A percentile compares a stretch with the other conserved stretches of the same genome.
Conservation (phyloP, 305 asterid genomes). For the Ajuga reptans region DNA sequence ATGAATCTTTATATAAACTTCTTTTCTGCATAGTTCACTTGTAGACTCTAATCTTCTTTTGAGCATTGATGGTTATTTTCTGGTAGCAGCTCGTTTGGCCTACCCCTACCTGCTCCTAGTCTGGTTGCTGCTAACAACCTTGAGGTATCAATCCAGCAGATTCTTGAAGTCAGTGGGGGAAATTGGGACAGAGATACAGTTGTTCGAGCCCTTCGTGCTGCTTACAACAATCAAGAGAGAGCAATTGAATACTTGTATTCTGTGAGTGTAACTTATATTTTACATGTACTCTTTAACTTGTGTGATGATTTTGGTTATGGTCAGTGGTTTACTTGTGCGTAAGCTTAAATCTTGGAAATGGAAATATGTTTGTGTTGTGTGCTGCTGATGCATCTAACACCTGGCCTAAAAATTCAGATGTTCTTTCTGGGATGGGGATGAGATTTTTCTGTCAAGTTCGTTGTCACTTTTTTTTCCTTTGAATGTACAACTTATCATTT, state of each 20-base stretch:
- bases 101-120: constrained; percentile 67
- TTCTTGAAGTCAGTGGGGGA: constrained; percentile 89
- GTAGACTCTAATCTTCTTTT: not conserved
- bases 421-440: not conserved
- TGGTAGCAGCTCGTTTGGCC: constrained; percentile 41
- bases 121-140: constrained; percentile 65
- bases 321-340: not conserved
- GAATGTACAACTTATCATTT: not conserved
- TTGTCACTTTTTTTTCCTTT: not conserved
- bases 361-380: not conserved
- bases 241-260: constrained; percentile 83
- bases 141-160: constrained; percentile 64
- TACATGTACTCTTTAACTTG: not conserved
- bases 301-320: not conserved
- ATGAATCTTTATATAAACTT: not conserved
- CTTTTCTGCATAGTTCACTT: constrained; percentile 3
- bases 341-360: not conserved
- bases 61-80: constrained; percentile 6
- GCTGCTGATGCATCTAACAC: not conserved
- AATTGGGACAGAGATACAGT: constrained; percentile 86
- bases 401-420: not conserved
- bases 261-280: constrained; percentile 34
- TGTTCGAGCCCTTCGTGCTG: constrained; percentile 79
- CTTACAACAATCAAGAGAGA: constrained; percentile 82
- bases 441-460: not conserved